Conservation (phyloP, 176 grass and related monocot genomes). For the Hsuehochloa calcarea region DNA sequence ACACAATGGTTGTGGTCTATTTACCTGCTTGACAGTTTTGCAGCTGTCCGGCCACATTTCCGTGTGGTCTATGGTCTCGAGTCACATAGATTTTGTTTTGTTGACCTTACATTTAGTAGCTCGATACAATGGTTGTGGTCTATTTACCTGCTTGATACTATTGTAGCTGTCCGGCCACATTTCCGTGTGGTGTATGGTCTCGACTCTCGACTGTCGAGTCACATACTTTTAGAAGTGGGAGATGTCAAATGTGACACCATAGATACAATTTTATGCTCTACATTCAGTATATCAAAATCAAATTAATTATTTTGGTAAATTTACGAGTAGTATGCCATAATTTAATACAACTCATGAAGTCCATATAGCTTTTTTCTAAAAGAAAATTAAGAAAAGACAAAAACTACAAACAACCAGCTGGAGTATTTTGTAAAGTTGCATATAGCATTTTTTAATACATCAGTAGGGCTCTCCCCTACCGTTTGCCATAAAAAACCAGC, state of each 20-base stretch:
- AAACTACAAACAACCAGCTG: not conserved
- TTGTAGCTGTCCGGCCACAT: not conserved
- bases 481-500: not conserved
- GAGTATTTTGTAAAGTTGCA: not conserved
- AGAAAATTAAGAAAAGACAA: not conserved
- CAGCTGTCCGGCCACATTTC: not conserved
- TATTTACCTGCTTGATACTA: not conserved
- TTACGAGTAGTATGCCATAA: not conserved
- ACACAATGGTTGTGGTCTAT: not conserved
- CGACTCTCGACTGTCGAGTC: not conserved
- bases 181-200: not conserved
- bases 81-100: not conserved
- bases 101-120: not conserved
- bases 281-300: not conserved
- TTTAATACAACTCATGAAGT: not conserved
- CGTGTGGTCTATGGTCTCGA: not conserved
- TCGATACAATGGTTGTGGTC: not conserved
- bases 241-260: not conserved
- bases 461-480: not conserved
- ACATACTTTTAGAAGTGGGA: not conserved
- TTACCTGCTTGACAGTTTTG: not conserved
- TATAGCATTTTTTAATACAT: not conserved
- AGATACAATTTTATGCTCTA: not conserved
- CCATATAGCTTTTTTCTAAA: not conserved
- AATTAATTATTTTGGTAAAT: constrained; percentile 8